Evolutionary conservation across 257 asterid species (phyloP), one percentile per base, ranked within the genome.

Genomic region (Gynochthodes officinalis): DNA sequence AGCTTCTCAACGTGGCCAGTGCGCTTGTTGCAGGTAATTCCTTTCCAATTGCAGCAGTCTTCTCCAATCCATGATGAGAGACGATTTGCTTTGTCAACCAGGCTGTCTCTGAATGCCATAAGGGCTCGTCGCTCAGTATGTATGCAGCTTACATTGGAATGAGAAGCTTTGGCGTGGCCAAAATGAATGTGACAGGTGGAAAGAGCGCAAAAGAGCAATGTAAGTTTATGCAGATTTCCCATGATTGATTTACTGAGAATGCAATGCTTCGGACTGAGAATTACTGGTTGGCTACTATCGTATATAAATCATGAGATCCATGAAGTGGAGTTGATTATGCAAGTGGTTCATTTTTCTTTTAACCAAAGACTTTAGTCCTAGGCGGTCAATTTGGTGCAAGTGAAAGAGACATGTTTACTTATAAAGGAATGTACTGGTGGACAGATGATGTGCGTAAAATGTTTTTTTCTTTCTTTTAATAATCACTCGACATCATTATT

Each of bases 1-100:
- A 46, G 57, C 54, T 6, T 68, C 33, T 67, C 39, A n/a, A 75
- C 16, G 15, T 68, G 50, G 7, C 72, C 55, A 11, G 82, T 79
- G n/a, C 15, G 32, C 27, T 43, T 54, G 62, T 58, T 58, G 49
- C 86, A 79, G 13, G 30, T 23, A 5, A 32, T 3, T 4, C 64
- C 40, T 27, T 59, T n/a, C 64, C 64, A 59, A 2, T 8, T 10
- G 21, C 39, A 59, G 21, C 64, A 27, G 40, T 15, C 12, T 6
- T 30, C 14, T 4, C 64, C 64, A 3, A 30, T 59, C 40, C 64
- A 30, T 13, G 39, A 30, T 59, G 39, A 59, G 8, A 59, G 12
- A 27, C 60, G 28, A 23, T 53, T 53, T 9, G 60, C 2, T 4
- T 53, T 23, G 7, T 53, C 60, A 53, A 53, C 4, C 4, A 53